These are phyloP conservation scores for Macadamia integrifolia DNA, from an alignment of 164 flowering plant species.

Conservation along the genomic window DNA sequence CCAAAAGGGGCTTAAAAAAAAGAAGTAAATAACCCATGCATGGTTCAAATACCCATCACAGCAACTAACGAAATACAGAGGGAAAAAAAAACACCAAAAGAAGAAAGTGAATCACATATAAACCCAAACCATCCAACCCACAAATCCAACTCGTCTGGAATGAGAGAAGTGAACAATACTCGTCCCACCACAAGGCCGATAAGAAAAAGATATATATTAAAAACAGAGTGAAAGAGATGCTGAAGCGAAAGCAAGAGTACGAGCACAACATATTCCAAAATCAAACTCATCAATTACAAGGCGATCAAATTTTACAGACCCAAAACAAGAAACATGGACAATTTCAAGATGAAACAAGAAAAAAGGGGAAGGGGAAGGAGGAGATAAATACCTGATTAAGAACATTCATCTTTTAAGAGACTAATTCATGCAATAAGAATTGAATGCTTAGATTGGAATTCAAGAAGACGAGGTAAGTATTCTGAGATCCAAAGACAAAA, in stretches of 20 bases:
- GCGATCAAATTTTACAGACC: not conserved
- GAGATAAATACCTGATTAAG: not conserved
- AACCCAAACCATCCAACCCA: not conserved
- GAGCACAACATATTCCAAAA: not conserved
- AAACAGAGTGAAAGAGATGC: not conserved
- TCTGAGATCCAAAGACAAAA: not conserved
- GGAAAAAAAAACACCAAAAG: not conserved
- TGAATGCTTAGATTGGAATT: not conserved
- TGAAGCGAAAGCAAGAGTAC: too few species aligned
- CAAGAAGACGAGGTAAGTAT: not conserved
- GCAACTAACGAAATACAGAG: not conserved
- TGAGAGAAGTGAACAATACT: not conserved
- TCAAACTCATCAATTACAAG: not conserved
- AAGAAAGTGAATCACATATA: not conserved
- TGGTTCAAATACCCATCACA: not conserved
- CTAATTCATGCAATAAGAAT: too few species aligned
- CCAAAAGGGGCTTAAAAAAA: too few species aligned
- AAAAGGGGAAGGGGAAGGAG: too few species aligned
- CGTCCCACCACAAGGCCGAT: not conserved
- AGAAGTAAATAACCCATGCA: not conserved
- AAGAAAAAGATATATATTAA: not conserved
- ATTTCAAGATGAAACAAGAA: not conserved
- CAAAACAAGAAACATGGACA: not conserved
- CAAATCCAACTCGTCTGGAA: not conserved
- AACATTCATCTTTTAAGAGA: not conserved